phyloP scores from a whole-genome alignment of 164 flowering plant species.

The Cinnamomum chago region DNA sequence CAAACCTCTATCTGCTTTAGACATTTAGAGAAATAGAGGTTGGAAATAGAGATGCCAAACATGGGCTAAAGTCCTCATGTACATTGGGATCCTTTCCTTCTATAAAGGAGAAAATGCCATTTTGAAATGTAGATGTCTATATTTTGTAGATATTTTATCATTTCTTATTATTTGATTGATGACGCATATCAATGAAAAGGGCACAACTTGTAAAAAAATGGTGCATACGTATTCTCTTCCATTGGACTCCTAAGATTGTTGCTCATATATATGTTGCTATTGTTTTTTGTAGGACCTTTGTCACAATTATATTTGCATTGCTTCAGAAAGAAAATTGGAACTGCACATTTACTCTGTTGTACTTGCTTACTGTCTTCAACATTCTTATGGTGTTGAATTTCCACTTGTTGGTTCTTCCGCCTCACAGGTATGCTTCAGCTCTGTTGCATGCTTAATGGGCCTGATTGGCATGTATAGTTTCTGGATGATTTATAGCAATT shows the following conservation, averaged over 20 bases:
- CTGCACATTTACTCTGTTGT: slow-evolving; percentile 57
- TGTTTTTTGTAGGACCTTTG: slow-evolving; percentile 54
- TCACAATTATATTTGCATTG: slow-evolving; percentile 48
- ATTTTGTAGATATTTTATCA: no score
- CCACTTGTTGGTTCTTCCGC: slow-evolving; percentile 33
- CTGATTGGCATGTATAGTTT: no score
- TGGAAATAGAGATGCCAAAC: no score
- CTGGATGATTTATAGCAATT: no score
- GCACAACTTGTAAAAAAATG: neutral
- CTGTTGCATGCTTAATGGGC: neutral
- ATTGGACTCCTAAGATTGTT: neutral
- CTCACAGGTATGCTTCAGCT: slow-evolving; percentile 42
- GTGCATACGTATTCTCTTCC: neutral
- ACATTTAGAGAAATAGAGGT: no score
- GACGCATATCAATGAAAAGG: neutral
- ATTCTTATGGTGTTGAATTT: slow-evolving; percentile 32
- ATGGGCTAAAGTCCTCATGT: no score
- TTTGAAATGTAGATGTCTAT: no score
- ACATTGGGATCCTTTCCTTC: no score
- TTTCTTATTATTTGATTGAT: neutral
- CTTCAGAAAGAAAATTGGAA: slow-evolving; percentile 60
- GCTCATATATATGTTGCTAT: neutral
- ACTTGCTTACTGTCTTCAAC: slow-evolving; percentile 56
- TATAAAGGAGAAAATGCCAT: no score
- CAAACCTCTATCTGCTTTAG: no score